Evolutionary conservation across 2,329 filamentous ascomycete genomes (phyloP), one percentile per base, ranked within the genome.

Genomic region (Gaeumannomyces tritici): DNA sequence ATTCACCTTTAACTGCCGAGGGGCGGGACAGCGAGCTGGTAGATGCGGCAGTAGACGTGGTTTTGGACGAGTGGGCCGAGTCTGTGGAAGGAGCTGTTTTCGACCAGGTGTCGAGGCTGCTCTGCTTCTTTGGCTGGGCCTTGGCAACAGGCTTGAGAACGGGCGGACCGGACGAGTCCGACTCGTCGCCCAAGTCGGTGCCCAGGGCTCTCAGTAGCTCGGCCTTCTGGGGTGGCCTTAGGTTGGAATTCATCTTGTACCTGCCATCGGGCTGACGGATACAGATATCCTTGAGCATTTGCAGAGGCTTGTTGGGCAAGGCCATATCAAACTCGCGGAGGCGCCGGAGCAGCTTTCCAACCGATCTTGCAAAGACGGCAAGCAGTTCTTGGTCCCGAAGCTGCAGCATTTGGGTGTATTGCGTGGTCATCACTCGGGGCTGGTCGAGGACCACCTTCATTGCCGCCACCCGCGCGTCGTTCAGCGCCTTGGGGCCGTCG

Each of bases 381-480:
- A 95, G 88, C 9, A 99, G 83, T 74, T 92, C 97, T 62, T 86
- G 83, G 72, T 99, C 95, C 65, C 93, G 89, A 5, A 99, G 81
- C 63, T 95, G 87, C 62, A 99, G 83, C 91, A 96, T 96, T 71
- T 89, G 91, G 51, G 89, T 88, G 75, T 96, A 88, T 21, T 86
- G 86, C 72, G 89, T 83, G 13, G 90, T 79, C 61, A 76, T 82
- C 60, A 75, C 74, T 6, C 84, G 85, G 2, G 90, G 89, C 18
- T 85, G 79, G 61, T 86, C 81, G 24, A 93, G 77, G 33, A 92
- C 80, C 61, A 68, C 69, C 61, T 70, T 75, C 74, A 79, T 76
- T 31, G 71, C 72, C 62, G 69, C 81, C 74, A 35, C 75, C 72
- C 64, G 74, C 66, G 64, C 68, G 54, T 65, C 63, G 31, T 62